Base-by-base conservation (phyloP, 257 asterid genomes). In the Solanum virginianum region DNA sequence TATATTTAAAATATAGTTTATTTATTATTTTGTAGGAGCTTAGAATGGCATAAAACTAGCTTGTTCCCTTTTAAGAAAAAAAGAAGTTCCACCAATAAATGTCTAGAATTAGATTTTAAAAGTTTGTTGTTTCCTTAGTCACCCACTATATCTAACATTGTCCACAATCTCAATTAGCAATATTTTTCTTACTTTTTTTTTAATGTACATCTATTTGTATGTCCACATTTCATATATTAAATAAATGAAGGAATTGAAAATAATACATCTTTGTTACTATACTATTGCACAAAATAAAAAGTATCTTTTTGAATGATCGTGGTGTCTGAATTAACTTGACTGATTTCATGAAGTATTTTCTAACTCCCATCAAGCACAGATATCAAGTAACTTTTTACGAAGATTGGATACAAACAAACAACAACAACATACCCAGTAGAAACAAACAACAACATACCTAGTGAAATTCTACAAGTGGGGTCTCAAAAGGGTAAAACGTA, bases 81-180 rank as follows among this genome's bases (percentile, higher is more conserved):
- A 71, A 71, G 7, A 20, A 10, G 55, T 3, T 71, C 56, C 55
- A 71, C 56, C 55, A 39, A 71, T 71, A 18, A 43, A 71, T 71
- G 18, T 43, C 20, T 10, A 43, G 29, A 43, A 71, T 55, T 20
- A 17, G 36, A 71, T 20, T 71, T 43, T 43, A 71, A 20, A 13
- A 20, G 82, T 77, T 79, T 79, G 82, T 26, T 79, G 65, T 79
- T 79, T 79, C 65, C 82, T 79, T 79, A 16, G 83, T 79, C 83
- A 79, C 29, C 83, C 83, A 79, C 59, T 16, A 26, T 17, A 53
- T 65, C 49, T 4, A 16, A 29, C 17, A 53, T 29, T 79, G 65
- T 26, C 65, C 49, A 79, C 47, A 53, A 53, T 70, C 4, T 39
- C 16, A 39, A 41, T 15, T 16, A 45, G 12, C 20, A 12, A 45